These are phyloP conservation scores for Polytrichum commune DNA, from an alignment of 225 moss, liverwort and hornwort species.

Conservation along the genomic window DNA sequence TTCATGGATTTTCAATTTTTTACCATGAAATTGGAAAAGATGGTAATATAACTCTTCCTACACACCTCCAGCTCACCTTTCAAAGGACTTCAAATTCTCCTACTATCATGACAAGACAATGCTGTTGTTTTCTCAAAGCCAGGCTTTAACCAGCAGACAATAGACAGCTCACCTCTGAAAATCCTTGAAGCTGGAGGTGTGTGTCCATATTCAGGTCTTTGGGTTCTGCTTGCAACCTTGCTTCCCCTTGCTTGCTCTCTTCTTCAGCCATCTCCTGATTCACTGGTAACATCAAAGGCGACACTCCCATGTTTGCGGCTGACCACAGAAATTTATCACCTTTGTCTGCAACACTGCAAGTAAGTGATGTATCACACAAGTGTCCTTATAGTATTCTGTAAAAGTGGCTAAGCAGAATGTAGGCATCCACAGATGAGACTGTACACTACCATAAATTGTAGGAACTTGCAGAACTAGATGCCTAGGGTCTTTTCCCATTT, in stretches of 20 bases:
- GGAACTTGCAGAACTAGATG: too few relatives aligned
- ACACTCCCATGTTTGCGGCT: conserved; percentile 37
- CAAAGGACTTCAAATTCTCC: too few relatives aligned
- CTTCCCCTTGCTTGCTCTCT: conserved; percentile 63
- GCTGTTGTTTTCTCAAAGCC: too few relatives aligned
- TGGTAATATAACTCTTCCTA: too few relatives aligned
- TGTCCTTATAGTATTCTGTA: too few relatives aligned
- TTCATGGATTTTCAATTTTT: too few relatives aligned
- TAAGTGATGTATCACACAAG: too few relatives aligned
- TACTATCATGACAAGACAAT: too few relatives aligned
- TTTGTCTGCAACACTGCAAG: conserved; percentile 52
- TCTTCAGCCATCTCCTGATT: conserved; percentile 81
- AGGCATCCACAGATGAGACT: conserved; percentile 10
- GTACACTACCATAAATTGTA: neutral
- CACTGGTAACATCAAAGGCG: conserved; percentile 67
- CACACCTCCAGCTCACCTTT: too few relatives aligned
- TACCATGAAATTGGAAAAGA: too few relatives aligned
- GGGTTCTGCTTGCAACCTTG: conserved; percentile 23
- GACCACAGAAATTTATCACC: conserved; percentile 69
- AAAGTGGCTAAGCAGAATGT: neutral
- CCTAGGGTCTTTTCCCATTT: too few relatives aligned
- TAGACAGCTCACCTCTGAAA: conserved; percentile 49
- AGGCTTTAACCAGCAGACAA: too few relatives aligned
- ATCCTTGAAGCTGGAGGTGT: conserved; percentile 56
- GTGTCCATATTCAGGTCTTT: conserved; percentile 44